Base-by-base conservation (phyloP, 2,329 filamentous ascomycete species). In the Tolypocladium tropicale region DNA sequence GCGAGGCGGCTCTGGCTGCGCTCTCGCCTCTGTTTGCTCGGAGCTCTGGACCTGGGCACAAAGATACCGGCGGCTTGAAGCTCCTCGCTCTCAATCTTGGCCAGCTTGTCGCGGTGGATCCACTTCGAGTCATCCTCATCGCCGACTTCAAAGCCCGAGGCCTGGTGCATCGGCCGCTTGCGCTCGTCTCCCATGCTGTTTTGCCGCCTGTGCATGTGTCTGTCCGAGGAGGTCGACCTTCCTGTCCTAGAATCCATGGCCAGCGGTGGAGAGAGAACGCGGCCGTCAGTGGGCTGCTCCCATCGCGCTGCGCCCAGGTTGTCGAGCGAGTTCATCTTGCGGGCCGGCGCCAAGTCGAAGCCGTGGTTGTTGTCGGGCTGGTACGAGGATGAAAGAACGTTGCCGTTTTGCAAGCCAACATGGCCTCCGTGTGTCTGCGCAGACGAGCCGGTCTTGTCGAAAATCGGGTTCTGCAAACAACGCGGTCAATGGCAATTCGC, bases 21-120 rank as follows among this genome's bases (percentile, higher is more conserved):
- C n/a, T 71, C 68, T 59, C 70, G 61, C 55, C 72, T 62, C 64
- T 73, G 74, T 61, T 76, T 75, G 72, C 82, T 79, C 53, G 78
- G 72, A 54, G 81, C 74, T 60, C 82, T 74, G 34, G 79, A 65
- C 63, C 76, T 73, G 60, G 84, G 77, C 58, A 86, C 66, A 53
- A 81, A 76, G 63, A 92, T 84, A 33, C 89, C 89, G 7, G 88
- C 88, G 57, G 88, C 88, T 68, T 90, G 86, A 59, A 94, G 78
- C 71, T 94, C 89, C 65, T 85, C 80, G 62, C 77, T 93, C 72
- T 94, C 89, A 62, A 93, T 94, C 66, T 82, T 83, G 55, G 88
- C 89, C 59, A 94, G 74, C 72, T 93, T 93, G 72, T 94, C 89
- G 56, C 89, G 78, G 66, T 94, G 89, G 63, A 94, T 93, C 89